A percentile compares a stretch with the other conserved stretches of the same genome.
These are phyloP conservation scores for Xylariales sp. DNA, from an alignment of 2,329 filamentous ascomycete genomes.

Conservation along the genomic window DNA sequence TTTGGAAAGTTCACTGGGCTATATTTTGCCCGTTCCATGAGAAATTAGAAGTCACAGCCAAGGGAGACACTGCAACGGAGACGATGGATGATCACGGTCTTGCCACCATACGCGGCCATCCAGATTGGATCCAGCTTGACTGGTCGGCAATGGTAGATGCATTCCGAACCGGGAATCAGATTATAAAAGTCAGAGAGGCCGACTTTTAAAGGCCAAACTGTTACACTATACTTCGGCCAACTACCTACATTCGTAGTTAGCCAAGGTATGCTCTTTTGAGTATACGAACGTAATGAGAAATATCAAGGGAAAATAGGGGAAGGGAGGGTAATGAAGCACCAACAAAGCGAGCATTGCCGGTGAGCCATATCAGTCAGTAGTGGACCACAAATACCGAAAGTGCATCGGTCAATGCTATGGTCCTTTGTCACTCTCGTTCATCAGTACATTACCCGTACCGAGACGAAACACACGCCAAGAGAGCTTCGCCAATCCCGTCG, in stretches of 20 bases:
- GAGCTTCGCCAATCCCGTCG: constrained; percentile 1
- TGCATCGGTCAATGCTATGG: background rate
- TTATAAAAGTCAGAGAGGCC: constrained; percentile 32
- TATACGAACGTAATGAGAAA: background rate
- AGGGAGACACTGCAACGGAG: constrained; percentile 34
- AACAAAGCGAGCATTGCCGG: constrained; percentile 4
- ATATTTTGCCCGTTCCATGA: constrained; percentile 59
- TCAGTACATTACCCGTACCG: background rate
- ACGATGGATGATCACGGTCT: constrained; percentile 39
- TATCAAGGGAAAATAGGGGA: background rate
- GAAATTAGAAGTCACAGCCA: constrained; percentile 23
- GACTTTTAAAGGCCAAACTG: constrained; percentile 15
- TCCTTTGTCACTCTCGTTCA: background rate
- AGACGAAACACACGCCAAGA: constrained; percentile 15
- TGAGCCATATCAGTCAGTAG: background rate
- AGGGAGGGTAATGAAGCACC: background rate
- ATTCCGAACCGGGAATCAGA: constrained; percentile 23
- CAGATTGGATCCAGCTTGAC: constrained; percentile 36
- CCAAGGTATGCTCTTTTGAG: background rate
- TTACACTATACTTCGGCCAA: background rate
- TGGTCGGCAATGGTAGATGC: constrained; percentile 32
- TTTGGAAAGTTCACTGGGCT: constrained; percentile 52
- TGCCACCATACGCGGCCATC: constrained; percentile 38
- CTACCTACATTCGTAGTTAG: background rate
- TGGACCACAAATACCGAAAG: background rate